These are phyloP conservation scores for Rosa lucieae DNA, from an alignment of 306 rosid species.

Conservation along the genomic window DNA sequence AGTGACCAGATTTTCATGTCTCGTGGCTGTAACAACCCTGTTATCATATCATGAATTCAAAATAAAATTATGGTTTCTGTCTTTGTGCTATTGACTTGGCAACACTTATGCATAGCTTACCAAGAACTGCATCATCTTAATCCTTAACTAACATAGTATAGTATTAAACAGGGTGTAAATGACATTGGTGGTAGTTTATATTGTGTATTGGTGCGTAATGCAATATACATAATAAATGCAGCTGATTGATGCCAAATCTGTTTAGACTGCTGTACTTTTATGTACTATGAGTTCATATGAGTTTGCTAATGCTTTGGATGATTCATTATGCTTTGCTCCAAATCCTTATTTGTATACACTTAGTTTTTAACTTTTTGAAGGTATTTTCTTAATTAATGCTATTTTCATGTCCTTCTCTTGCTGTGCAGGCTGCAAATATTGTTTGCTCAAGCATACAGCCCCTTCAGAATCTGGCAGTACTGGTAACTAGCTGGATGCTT, in stretches of 20 bases:
- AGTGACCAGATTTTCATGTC: neutral
- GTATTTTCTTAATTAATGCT: slow-evolving; percentile 10
- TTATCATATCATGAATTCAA: neutral
- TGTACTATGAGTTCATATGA: neutral
- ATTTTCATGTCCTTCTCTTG: slow-evolving; percentile 1
- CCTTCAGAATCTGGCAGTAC: slow-evolving; percentile 46
- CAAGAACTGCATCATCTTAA: neutral
- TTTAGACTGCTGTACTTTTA: neutral
- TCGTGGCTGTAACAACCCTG: neutral
- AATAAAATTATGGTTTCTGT: neutral
- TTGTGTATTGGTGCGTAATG: neutral
- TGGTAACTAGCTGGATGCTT: slow-evolving; percentile 42
- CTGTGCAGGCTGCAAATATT: slow-evolving; percentile 54
- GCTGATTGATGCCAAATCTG: neutral
- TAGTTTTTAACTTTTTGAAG: neutral
- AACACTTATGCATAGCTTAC: neutral
- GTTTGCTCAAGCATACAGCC: slow-evolving; percentile 85
- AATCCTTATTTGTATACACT: neutral
- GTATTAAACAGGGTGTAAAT: neutral
- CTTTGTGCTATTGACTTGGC: neutral
- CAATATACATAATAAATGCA: neutral
- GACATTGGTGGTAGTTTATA: neutral
- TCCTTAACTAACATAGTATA: neutral
- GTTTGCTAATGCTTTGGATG: neutral
- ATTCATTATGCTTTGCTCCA: neutral